Base-by-base conservation (phyloP, 23 red algal species). In the Cyanidium caldarium region DNA sequence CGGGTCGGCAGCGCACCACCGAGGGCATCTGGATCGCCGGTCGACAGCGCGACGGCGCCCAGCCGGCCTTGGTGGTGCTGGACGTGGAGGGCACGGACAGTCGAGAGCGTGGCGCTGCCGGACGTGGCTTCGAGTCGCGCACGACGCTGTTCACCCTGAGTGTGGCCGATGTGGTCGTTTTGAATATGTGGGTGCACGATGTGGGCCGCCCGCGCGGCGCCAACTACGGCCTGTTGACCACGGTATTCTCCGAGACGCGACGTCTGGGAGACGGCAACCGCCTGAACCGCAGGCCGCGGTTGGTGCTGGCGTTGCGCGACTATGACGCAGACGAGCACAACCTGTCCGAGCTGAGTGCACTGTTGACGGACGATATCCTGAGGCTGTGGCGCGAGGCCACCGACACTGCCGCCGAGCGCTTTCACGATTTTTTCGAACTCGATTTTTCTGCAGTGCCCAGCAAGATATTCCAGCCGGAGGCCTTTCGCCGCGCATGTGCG, bases 151-250 rank as follows among this genome's bases (percentile, higher is more conserved):
- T 98, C 68, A 70, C 81, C 19, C 74, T 88, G 38, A 73, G 72
- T 36, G 39, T 88, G 34, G 61, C 75, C 17, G 92, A 98, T 72
- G 67, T 85, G 1, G 58, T 98, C 17, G 26, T 98, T 15, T 67
- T 98, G 14, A 98, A 98, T 66, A 73, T 98, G 79, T 98, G 84
- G 80, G 73, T 74, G 25, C 85, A 89, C 67, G 92, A 98, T 76
- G 69, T 98, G 2, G 92, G 92, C 34, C 72, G 92, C n/a, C 46
- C 84, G 58, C 77, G 75, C 20, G 83, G 84, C 2, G 78, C 92
- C 56, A 98, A 84, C 44, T 84, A 80, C 43, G 80, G 85, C n/a
- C 74, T 88, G 2, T 80, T 88, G 39, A 66, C 77, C n/a, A 72
- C 74, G 0, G 92, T 98, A 2, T 88, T 98, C 45, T 68, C 79